Evolutionary conservation across 225 moss, liverwort and hornwort species (phyloP).

Genomic region (Asterella californica): DNA sequence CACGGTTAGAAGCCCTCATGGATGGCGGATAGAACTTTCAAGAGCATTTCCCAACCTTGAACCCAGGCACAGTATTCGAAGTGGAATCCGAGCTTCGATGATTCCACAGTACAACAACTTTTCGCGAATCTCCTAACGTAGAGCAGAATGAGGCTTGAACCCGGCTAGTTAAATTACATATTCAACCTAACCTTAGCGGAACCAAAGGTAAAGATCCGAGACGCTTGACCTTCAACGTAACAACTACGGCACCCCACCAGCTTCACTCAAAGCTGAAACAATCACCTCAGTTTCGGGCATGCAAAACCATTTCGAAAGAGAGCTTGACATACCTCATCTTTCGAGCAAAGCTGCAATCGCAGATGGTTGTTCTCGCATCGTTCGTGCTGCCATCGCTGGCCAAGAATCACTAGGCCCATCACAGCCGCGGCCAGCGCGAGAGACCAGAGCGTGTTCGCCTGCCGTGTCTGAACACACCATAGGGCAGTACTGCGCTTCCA

Average conservation of each 20-base stretch:
- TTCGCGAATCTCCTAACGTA: no score
- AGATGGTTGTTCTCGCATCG: slow-evolving; percentile 91
- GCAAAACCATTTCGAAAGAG: neutral
- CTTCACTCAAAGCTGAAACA: neutral
- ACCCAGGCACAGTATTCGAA: neutral
- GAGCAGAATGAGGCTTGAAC: no score
- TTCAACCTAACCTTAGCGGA: no score
- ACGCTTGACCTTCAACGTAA: no score
- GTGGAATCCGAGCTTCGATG: neutral
- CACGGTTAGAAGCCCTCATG: neutral
- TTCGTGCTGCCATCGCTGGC: slow-evolving; percentile 97
- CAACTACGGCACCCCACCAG: no score
- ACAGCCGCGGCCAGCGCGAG: slow-evolving; percentile 91
- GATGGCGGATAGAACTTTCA: neutral
- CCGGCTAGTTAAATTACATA: no score
- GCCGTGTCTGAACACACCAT: slow-evolving; percentile 68
- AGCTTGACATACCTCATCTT: slow-evolving; percentile 68
- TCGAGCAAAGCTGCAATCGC: slow-evolving; percentile 77
- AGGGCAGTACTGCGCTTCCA: slow-evolving; percentile 81
- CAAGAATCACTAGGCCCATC: slow-evolving; percentile 92
- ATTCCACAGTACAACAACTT: no score
- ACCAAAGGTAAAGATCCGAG: no score
- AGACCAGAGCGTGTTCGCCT: slow-evolving; percentile 87
- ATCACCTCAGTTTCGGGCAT: neutral
- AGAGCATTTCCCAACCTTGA: neutral